Evolutionary conservation across 148 eudicot species (phyloP).

Genomic region (Camellia granthamiana): DNA sequence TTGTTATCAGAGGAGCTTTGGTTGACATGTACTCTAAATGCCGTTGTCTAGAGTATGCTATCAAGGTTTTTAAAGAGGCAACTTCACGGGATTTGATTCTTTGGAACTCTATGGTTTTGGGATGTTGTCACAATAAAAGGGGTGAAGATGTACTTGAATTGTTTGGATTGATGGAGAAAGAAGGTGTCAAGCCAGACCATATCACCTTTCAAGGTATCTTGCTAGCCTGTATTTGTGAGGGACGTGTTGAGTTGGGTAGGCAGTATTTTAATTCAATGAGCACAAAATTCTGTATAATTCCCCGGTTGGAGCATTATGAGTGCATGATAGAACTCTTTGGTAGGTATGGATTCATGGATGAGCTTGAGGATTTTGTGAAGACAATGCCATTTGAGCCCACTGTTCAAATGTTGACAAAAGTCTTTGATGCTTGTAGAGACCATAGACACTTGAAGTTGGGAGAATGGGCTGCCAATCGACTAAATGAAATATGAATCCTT

Average conservation of each 20-base stretch:
- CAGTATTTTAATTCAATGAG: constrained; percentile 60
- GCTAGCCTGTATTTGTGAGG: constrained; percentile 53
- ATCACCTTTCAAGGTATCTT: constrained; percentile 57
- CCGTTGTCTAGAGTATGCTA: constrained; percentile 46
- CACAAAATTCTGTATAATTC: constrained; percentile 46
- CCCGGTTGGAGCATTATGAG: constrained; percentile 68
- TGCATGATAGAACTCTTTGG: constrained; percentile 63
- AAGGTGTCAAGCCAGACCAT: constrained; percentile 55
- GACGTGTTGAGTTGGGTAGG: constrained; percentile 51
- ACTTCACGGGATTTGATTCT: constrained; percentile 48
- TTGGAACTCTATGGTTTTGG: constrained; percentile 64
- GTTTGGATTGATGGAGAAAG: constrained; percentile 48
- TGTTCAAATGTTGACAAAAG: constrained; percentile 49
- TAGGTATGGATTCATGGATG: constrained; percentile 57
- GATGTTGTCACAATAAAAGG: constrained; percentile 56
- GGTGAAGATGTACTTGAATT: constrained; percentile 39
- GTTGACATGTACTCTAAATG: constrained; percentile 86
- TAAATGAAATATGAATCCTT: constrained; percentile 35
- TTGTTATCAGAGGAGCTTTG: constrained; percentile 53
- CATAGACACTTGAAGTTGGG: constrained; percentile 43
- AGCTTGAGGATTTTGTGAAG: constrained; percentile 57
- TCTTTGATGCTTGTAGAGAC: constrained; percentile 56
- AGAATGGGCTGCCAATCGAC: constrained; percentile 46
- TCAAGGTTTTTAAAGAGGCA: constrained; percentile 42
- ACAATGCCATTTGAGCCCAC: constrained; percentile 69